phyloP scores from a whole-genome alignment of 176 grass and related monocot genomes.

The Areca catechu region DNA sequence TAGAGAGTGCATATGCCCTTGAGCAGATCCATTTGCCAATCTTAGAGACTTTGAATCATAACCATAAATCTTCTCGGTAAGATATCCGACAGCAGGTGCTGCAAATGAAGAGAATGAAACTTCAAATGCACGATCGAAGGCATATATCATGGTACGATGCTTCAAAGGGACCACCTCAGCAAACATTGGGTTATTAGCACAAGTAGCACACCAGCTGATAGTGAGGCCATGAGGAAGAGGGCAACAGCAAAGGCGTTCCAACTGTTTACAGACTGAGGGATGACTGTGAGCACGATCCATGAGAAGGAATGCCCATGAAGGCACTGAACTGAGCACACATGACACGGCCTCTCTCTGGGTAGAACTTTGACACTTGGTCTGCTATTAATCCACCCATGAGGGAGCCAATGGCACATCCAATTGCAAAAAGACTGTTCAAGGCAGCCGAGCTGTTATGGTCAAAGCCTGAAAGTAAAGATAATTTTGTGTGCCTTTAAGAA shows the following conservation, averaged over 20 bases:
- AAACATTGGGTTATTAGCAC: conserved; percentile 91
- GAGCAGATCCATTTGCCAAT: conserved; percentile 41
- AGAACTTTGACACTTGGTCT: conserved; percentile 45
- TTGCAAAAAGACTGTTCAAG: conserved; percentile 68
- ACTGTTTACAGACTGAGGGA: conserved; percentile 55
- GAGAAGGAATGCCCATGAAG: conserved; percentile 95
- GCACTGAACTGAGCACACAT: conserved; percentile 95
- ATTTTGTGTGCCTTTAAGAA: neutral
- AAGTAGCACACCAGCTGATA: conserved; percentile 71
- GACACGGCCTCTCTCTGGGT: conserved; percentile 55
- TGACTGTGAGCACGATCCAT: conserved; percentile 51
- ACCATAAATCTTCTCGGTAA: conserved; percentile 74
- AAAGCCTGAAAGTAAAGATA: conserved; percentile 45
- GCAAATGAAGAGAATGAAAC: conserved; percentile 70
- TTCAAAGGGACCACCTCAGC: conserved; percentile 76
- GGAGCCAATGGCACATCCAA: conserved; percentile 66
- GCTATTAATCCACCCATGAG: conserved; percentile 75
- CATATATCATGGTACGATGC: conserved; percentile 85
- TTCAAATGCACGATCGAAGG: conserved; percentile 65
- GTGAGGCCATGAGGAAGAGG: conserved; percentile 82
- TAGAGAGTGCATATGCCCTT: conserved; percentile 66
- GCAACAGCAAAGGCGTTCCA: conserved; percentile 45
- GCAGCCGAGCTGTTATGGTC: conserved; percentile 66
- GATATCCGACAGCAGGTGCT: conserved; percentile 57
- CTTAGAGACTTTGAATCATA: conserved; percentile 63